Evolutionary conservation across 2,329 filamentous ascomycete species (phyloP).

Genomic region (Diaporthe sp.): DNA sequence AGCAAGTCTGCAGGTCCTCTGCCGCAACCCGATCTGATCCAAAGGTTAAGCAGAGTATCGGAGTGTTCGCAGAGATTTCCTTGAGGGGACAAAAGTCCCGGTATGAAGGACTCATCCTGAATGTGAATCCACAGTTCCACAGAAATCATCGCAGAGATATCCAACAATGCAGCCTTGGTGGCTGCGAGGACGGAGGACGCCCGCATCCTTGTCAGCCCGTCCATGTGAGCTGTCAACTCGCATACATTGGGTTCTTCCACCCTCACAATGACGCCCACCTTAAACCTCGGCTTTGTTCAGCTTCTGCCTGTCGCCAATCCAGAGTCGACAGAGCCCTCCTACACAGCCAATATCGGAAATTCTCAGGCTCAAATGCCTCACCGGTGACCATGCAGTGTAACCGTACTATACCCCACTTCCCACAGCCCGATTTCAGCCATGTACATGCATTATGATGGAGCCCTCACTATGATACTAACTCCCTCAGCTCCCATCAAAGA

Average conservation of each 20-base stretch:
- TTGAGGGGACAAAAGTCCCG: neutral
- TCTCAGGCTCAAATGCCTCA: neutral
- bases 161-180: neutral
- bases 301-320: neutral
- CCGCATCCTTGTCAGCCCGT: neutral
- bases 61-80: neutral
- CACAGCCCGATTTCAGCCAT: neutral
- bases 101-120: neutral
- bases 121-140: neutral
- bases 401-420: neutral
- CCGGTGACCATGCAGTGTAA: conserved; percentile 10
- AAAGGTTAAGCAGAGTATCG: neutral
- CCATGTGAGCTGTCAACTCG: neutral
- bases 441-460: neutral
- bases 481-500: neutral
- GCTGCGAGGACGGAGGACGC: neutral
- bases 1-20: neutral
- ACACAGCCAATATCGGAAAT: neutral
- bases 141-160: neutral
- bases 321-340: neutral
- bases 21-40: neutral
- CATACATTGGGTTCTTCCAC: neutral
- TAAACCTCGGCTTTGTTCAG: neutral
- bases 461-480: neutral
- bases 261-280: neutral